Evolutionary conservation across 139 green algal genomes (phyloP).

Genomic region (Dunaliella primolecta): DNA sequence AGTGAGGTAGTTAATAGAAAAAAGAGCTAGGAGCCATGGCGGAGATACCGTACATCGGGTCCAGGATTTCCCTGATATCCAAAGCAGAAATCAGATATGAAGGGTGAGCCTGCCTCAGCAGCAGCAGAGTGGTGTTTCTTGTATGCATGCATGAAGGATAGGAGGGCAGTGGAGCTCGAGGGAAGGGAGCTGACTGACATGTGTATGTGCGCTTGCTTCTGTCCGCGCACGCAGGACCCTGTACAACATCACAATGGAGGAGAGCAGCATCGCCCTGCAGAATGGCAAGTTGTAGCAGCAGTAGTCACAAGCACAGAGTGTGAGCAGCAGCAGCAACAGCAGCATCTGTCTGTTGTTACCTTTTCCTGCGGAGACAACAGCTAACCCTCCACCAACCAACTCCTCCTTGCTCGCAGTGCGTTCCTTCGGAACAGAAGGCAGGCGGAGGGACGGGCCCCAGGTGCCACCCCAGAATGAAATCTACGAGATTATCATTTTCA

Average conservation of each 20-base stretch:
- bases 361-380: too few relatives aligned
- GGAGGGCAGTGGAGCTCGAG: neutral
- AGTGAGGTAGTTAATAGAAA: too few relatives aligned
- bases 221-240: slow-evolving; percentile 48
- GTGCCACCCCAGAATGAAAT: slow-evolving; percentile 76
- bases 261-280: slow-evolving; percentile 80
- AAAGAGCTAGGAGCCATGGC: too few relatives aligned
- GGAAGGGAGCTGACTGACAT: neutral
- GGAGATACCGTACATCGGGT: slow-evolving; percentile 65
- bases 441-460: slow-evolving; percentile 67
- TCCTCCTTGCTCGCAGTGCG: slow-evolving; percentile 58
- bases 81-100: slow-evolving; percentile 90
- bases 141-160: neutral
- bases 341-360: too few relatives aligned
- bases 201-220: neutral
- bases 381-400: too few relatives aligned
- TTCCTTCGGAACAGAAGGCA: slow-evolving; percentile 90
- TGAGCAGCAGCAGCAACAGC: too few relatives aligned
- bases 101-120: slow-evolving; percentile 39
- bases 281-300: slow-evolving; percentile 16
- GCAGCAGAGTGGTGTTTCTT: too few relatives aligned
- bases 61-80: slow-evolving; percentile 76
- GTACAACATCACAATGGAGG: slow-evolving; percentile 83
- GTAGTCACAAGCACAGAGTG: too few relatives aligned
- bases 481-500: slow-evolving; percentile 94